Conservation (phyloP, 2,329 filamentous ascomycete species). For the Epichloe coenophiala region DNA sequence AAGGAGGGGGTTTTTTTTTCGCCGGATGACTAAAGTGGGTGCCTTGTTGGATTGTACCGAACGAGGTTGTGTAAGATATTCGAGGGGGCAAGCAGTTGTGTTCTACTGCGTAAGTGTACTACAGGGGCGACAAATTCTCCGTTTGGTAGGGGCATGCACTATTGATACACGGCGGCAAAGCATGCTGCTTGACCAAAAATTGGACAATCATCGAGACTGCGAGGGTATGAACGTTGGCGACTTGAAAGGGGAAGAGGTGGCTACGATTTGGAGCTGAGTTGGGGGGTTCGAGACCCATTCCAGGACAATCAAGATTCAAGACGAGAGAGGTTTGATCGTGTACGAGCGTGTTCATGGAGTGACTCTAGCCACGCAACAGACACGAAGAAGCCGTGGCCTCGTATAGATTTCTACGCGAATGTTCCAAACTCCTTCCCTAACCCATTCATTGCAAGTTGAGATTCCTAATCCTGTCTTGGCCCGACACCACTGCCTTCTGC, state of each 20-base stretch:
- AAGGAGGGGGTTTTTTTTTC: no score
- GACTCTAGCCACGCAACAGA: not conserved
- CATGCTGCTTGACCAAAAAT: not conserved
- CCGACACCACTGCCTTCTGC: conserved; percentile 19
- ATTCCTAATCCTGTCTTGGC: conserved; percentile 23
- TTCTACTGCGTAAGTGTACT: not conserved
- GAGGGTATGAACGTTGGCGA: no score
- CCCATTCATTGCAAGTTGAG: conserved; percentile 9
- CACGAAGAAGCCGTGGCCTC: not conserved
- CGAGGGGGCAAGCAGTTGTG: not conserved
- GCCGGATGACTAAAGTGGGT: no score
- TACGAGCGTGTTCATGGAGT: not conserved
- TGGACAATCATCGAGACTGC: no score
- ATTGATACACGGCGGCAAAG: not conserved
- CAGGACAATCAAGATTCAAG: no score
- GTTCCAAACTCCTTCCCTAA: conserved; percentile 17
- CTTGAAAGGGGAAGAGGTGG: no score
- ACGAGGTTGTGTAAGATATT: not conserved
- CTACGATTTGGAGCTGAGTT: no score
- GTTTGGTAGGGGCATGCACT: not conserved
- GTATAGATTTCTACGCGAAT: conserved; percentile 9
- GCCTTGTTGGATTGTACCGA: not conserved
- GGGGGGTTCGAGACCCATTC: no score
- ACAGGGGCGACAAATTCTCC: not conserved
- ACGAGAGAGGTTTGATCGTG: not conserved